Conservation (phyloP, 805 yeast genomes). For the Wickerhamiella australiensis region DNA sequence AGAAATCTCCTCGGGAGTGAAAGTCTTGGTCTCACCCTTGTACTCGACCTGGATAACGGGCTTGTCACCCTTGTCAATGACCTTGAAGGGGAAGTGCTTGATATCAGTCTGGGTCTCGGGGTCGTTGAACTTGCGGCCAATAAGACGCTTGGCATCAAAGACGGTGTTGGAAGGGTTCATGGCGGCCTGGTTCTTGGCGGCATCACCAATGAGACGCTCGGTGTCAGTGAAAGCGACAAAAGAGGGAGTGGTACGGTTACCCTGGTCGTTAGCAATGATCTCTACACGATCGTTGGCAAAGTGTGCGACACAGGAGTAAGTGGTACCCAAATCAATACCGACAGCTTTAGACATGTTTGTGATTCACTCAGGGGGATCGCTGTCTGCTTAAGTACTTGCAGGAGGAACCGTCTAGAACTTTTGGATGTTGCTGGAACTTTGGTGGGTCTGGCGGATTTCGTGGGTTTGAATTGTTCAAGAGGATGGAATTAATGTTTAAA, state of each 20-base stretch:
- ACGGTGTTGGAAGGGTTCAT: constrained; percentile 86
- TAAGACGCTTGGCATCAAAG: constrained; percentile 78
- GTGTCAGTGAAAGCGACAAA: constrained; percentile 89
- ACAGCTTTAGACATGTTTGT: constrained; percentile 14
- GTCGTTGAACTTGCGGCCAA: constrained; percentile 81
- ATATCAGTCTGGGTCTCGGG: constrained; percentile 77
- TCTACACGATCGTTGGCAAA: constrained; percentile 79
- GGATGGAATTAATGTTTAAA: too few relatives aligned
- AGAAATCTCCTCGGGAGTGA: constrained; percentile 90
- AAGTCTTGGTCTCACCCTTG: constrained; percentile 73
- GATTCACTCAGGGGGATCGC: constrained; percentile 5
- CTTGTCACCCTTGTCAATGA: constrained; percentile 58
- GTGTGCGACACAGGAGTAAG: constrained; percentile 93
- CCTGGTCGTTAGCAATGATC: constrained; percentile 95
- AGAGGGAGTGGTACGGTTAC: constrained; percentile 96
- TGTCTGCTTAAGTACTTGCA: constrained; percentile 7
- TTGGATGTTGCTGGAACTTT: constrained; percentile 8
- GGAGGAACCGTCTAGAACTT: constrained; percentile 9
- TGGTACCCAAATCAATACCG: constrained; percentile 48
- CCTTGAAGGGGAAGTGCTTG: constrained; percentile 88
- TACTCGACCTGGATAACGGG: constrained; percentile 73
- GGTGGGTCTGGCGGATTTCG: neutral
- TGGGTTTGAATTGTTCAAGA: neutral
- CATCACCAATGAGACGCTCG: constrained; percentile 91
- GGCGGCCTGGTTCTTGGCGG: constrained; percentile 96